Evolutionary conservation across 305 asterid genomes (phyloP).

Genomic region (Coffea humblotiana): DNA sequence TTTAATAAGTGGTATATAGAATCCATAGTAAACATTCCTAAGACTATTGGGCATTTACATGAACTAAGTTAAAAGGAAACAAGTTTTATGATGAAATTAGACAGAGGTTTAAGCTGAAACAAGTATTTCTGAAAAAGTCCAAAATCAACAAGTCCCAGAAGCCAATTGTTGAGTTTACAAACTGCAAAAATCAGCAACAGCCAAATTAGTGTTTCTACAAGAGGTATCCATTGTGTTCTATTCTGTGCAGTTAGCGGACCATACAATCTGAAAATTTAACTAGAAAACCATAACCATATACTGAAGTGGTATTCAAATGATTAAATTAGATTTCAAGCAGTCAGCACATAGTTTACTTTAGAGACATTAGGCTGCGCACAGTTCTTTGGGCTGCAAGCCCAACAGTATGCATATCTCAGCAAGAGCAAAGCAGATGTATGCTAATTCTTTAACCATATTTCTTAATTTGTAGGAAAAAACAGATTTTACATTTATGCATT

Average conservation of each 20-base stretch:
- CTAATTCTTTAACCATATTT: too few relatives aligned
- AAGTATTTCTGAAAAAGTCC: not conserved
- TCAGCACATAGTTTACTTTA: not conserved
- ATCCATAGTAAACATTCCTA: too few relatives aligned
- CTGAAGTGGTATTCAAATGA: not conserved
- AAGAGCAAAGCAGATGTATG: not conserved
- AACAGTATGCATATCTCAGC: not conserved
- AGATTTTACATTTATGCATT: too few relatives aligned
- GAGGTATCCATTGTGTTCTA: not conserved
- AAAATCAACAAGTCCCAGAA: not conserved
- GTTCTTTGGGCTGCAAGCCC: not conserved
- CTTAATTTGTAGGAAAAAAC: too few relatives aligned
- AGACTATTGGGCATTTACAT: not conserved
- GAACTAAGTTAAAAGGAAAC: not conserved
- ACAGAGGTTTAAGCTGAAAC: not conserved
- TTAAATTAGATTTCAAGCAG: not conserved
- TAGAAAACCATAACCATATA: not conserved
- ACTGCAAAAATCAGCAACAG: slow-evolving; percentile 11
- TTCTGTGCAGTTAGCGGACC: slow-evolving; percentile 1
- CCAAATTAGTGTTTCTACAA: not conserved
- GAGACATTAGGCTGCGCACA: not conserved
- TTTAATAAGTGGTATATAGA: too few relatives aligned
- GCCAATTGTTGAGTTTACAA: slow-evolving; percentile 1
- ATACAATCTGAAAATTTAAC: not conserved
- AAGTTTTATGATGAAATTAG: not conserved